Conservation (phyloP, 2,329 filamentous ascomycete species). For the Podosphaera fusca region DNA sequence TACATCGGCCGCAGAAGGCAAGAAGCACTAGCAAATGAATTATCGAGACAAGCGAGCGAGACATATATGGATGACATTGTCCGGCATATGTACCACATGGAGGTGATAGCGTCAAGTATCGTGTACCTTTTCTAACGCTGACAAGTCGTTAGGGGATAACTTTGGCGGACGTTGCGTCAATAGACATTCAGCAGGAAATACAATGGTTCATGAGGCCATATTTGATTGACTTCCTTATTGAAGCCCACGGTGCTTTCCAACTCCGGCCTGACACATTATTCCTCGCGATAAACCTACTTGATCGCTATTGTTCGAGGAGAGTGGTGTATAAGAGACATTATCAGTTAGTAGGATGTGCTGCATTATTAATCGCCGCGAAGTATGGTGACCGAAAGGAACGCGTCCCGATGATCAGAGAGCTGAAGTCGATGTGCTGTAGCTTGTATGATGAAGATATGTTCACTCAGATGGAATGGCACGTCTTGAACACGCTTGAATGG, state of each 20-base stretch:
- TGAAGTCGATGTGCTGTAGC: constrained; percentile 98
- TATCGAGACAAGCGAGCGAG: constrained; percentile 63
- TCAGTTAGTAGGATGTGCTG: constrained; percentile 87
- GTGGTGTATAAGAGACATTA: constrained; percentile 99
- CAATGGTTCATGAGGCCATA: constrained; percentile 99
- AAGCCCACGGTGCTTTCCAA: constrained; percentile 87
- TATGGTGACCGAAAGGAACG: constrained; percentile 97
- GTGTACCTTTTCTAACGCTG: constrained; percentile 3
- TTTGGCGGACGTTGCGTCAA: constrained; percentile 84
- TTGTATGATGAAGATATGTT: constrained; percentile 99
- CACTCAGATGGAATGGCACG: constrained; percentile 99
- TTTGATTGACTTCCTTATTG: constrained; percentile 90
- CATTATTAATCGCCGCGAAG: constrained; percentile 89
- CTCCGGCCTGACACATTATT: constrained; percentile 88
- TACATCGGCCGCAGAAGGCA: constrained; percentile 63
- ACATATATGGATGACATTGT: constrained; percentile 91
- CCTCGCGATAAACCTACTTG: constrained; percentile 85
- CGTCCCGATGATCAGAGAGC: constrained; percentile 87
- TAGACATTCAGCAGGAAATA: constrained; percentile 97
- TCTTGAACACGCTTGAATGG: constrained; percentile 93
- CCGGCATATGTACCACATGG: constrained; percentile 87
- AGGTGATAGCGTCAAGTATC: constrained; percentile 25
- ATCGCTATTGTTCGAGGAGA: constrained; percentile 91
- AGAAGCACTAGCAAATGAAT: constrained; percentile 68
- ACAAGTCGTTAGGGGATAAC: constrained; percentile 41